A percentile compares a stretch with the other conserved stretches of the same genome.
Evolutionary conservation across 208 protist genomes (phyloP).

Genomic region (Blastocrithidia nonstop): DNA sequence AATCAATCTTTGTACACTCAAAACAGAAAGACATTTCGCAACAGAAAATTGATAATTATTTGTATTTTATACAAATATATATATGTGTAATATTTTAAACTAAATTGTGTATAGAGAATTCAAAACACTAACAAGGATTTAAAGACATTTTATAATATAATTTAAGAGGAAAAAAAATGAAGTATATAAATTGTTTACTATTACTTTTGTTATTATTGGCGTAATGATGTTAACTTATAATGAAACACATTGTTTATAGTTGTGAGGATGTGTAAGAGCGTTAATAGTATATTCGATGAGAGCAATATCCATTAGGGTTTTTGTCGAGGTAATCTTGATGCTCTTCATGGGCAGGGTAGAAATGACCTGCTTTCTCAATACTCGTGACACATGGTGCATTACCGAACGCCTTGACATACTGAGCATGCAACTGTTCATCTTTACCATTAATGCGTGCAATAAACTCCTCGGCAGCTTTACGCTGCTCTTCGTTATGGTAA

Average conservation of each 20-base stretch:
- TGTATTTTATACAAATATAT: background rate
- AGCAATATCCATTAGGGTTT: slow-evolving; percentile 64
- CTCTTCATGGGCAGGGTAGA: slow-evolving; percentile 80
- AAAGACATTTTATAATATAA: background rate
- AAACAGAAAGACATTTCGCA: slow-evolving; percentile 1
- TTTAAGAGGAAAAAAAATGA: slow-evolving; percentile 4
- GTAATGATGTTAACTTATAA: slow-evolving; percentile 4
- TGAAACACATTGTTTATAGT: background rate
- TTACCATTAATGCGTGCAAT: slow-evolving; percentile 56
- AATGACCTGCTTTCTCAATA: slow-evolving; percentile 36
- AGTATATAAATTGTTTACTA: slow-evolving; percentile 1
- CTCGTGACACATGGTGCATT: slow-evolving; percentile 42
- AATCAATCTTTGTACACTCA: slow-evolving; percentile 4
- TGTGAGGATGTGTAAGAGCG: no score
- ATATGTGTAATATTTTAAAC: background rate
- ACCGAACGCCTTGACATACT: slow-evolving; percentile 55
- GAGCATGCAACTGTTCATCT: slow-evolving; percentile 30
- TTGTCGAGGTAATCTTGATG: slow-evolving; percentile 81
- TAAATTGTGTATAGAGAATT: no score
- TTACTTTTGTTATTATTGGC: background rate
- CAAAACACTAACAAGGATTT: background rate
- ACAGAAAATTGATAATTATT: background rate
- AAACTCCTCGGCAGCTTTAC: slow-evolving; percentile 49
- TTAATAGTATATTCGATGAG: slow-evolving; percentile 68
- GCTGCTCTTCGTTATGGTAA: slow-evolving; percentile 81